Evolutionary conservation across 2,329 filamentous ascomycete species (phyloP), one percentile per base, ranked within the genome.

Genomic region (Ceratocystis smalleyi): DNA sequence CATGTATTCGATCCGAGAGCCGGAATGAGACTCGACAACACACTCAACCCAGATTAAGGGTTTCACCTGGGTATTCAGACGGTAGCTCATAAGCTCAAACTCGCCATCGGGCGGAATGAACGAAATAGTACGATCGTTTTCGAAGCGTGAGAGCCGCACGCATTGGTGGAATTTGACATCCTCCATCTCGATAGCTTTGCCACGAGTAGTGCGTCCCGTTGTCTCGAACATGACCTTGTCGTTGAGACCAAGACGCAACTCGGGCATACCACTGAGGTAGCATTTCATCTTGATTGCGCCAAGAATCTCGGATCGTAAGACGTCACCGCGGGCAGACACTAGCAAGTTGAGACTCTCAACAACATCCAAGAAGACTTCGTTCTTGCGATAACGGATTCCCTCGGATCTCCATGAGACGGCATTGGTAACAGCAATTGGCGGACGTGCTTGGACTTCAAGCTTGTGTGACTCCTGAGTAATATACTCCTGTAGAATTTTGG

Each of bases 221-320:
- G 91, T 95, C 77, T 99, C 94, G 72, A 99, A 99, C 94, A 99
- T 99, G 75, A 90, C 94, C 77, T 99, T 99, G 79, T 99, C 94
- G 78, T 99, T 99, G 72, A 99, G 77, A 3, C 94, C 94, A 61
- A 99, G 77, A 32, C 94, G 87, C 71, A 99, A 77, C 77, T 99
- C 94, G 10, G 94, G 94, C 94, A 99, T 99, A 66, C 94, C 94
- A 59, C 90, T 96, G 17, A 99, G 81, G 73, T 99, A 99, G 77
- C 94, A 99, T 77, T 99, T 99, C 94, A 99, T 96, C 79, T 99
- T 99, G 75, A 99, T 86, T 54, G 94, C 91, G 64, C 94, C 94
- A 27, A 99, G 80, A 70, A 99, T 99, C 77, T 99, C 94, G 6
- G 91, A 96, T 27, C 94, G 87, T 67, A 99, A 79, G 3, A 99